phyloP scores from a whole-genome alignment of 176 grass and related monocot genomes.

The Pontederia paniculata region DNA sequence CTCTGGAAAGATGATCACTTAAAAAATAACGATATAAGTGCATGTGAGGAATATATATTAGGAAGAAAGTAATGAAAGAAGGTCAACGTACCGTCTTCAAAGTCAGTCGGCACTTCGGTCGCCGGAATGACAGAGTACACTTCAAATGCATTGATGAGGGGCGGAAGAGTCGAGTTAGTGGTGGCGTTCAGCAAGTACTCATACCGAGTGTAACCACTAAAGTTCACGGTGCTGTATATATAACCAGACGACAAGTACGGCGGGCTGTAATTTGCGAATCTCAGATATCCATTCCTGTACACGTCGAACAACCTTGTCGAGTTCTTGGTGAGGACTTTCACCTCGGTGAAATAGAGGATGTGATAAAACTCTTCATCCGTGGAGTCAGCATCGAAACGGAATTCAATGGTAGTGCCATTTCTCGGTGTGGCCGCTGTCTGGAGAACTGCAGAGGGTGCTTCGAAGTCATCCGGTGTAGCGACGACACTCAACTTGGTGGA shows the following conservation, averaged over 20 bases:
- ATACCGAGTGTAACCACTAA: neutral
- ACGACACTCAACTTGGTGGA: no score
- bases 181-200: neutral
- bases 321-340: neutral
- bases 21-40: no score
- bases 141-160: constrained; percentile 22
- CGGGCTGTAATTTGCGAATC: neutral
- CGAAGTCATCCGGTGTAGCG: no score
- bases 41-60: no score
- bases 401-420: no score
- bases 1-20: no score
- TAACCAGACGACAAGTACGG: neutral
- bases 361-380: no score
- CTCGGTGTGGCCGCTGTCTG: no score
- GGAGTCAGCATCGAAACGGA: no score
- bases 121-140: neutral
- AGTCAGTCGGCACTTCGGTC: neutral
- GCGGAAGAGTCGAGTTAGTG: constrained; percentile 12
- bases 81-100: constrained; percentile 15
- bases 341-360: no score
- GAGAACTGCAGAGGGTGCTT: no score
- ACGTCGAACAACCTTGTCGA: neutral
- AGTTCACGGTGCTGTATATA: neutral
- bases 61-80: no score
- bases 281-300: neutral